Evolutionary conservation across 257 asterid genomes (phyloP), one percentile per base, ranked within the genome.

Genomic region (Misopates orontium): DNA sequence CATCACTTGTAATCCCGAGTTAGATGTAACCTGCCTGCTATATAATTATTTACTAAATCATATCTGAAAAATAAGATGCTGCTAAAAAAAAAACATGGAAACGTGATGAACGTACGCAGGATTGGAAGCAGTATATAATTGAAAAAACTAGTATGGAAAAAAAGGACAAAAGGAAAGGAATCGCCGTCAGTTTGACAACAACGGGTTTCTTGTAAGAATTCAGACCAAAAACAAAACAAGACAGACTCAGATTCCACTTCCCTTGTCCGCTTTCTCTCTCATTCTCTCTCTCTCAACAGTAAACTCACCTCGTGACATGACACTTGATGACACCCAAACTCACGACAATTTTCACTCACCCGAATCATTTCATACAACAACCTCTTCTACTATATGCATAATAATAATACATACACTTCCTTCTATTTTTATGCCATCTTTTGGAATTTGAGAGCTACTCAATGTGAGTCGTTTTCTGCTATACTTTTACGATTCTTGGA

Each of bases 131-230:
- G n/a, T n/a, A n/a, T n/a, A n/a, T n/a, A n/a, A n/a, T n/a, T n/a
- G n/a, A n/a, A n/a, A n/a, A n/a, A n/a, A n/a, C n/a, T n/a, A n/a
- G n/a, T n/a, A 61, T 70, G 47, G 80, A 52, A 51, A 59, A 66
- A 79, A 59, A 64, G 70, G 85, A 75, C 83, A 80, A 80, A 80
- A 62, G 71, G 54, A 75, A 78, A 73, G 82, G 85, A 80, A 83
- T 83, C 88, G 88, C 82, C 85, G 85, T 82, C 88, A 80, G 88
- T 74, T 78, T 66, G 88, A 75, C 68, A 70, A 79, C 85, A 73
- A 73, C 80, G 70, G 23, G n/a, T 77, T 74, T 77, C 81, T 77
- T 44, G 73, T 77, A 73, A 66, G 77, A 75, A 75, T 58, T 75
- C 77, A 56, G 66, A 73, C 68, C 80, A 75, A 75, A 84, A 75